Evolutionary conservation across 2,329 filamentous ascomycete species (phyloP), one percentile per base, ranked within the genome.

Genomic region (Coniochaeta ligniaria): DNA sequence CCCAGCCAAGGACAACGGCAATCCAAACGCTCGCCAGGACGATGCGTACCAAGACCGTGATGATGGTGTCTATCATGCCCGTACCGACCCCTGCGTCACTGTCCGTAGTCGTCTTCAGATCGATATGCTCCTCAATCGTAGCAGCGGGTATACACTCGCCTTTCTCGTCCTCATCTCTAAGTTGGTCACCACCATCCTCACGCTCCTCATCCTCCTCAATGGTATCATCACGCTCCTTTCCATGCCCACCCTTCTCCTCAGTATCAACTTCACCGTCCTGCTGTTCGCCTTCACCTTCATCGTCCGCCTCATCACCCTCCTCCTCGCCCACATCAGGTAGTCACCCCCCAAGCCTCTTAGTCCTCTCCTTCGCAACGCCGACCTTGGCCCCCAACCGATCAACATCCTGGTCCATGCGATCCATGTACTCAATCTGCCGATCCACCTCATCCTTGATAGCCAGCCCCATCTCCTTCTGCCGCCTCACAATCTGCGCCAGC

Each of bases 381-480:
- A 93, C 74, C 80, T 94, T 94, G 63, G 81, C 81, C 50, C 82
- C 79, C 17, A 92, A 78, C 6, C 87, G 78, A 63, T 87, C 84
- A 2, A 82, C 81, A 73, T 92, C 88, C 60, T 85, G 78, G 64
- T 88, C 86, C 63, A 92, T 70, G 65, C 84, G 73, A 14, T 84
- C 82, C 33, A 95, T 77, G 83, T 92, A 84, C 71, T 85, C 81
- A 60, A 85, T 89, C 76, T 94, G 90, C 65, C 84, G 74, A 59
- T 86, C 82, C 60, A 93, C 80, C 76, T 94, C 91, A 57, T 87
- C 83, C 64, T 90, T 83, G 68, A 95, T 93, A 60, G 86, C 82
- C 55, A 91, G 77, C 0, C 90, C 90, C 83, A 94, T 90, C 73
- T 92, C 87, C 69, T 84, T 87, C 76, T 94, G 88, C 61, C 88